Base-by-base conservation (phyloP, 805 yeast species). In the Kodamaea neixiangensis region DNA sequence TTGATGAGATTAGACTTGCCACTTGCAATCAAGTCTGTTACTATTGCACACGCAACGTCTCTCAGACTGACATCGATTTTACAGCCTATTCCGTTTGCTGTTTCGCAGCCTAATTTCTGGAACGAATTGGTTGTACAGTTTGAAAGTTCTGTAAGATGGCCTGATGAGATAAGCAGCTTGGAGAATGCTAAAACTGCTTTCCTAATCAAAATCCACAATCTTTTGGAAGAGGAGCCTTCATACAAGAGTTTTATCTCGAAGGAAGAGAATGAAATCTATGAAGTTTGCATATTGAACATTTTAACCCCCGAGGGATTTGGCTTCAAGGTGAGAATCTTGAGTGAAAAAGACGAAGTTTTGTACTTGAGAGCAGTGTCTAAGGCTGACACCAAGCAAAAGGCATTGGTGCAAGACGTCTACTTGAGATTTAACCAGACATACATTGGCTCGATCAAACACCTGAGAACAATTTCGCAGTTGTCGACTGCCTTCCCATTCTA, bases 121-220 rank as follows among this genome's bases (percentile, higher is more conserved):
- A 89, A 87, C 59, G 92, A 88, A 41, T 84, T 86, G 13, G 77
- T 94, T 7, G 65, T 94, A 34, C 96, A 92, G 67, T 89, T 94
- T 66, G 99, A 94, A 70, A 75, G 88, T 3, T 89, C 97, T 1
- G 78, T 81, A n/a, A 83, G 84, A 65, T 94, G 99, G 99, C 99
- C 99, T 2, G 96, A 89, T 67, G 97, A 94, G 65, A 65, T 90
- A 5, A 71, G 77, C 37, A 91, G 97, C 1, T 71, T 91, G 49
- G 98, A 94, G 66, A 85, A 87, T 61, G 87, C 96, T 13, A 94
- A 94, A 63, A 82, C 96, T 29, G 98, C 98, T 6, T 89, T 94
- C 58, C 71, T 93, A 59, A 65, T 94, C 48, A 87, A 87, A 58
- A 80, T 92, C 18, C 57, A 67, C 53, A 80, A 78, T 35, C 15